Conservation (phyloP, 805 yeast genomes). For the Barnettozyma pratensis region DNA sequence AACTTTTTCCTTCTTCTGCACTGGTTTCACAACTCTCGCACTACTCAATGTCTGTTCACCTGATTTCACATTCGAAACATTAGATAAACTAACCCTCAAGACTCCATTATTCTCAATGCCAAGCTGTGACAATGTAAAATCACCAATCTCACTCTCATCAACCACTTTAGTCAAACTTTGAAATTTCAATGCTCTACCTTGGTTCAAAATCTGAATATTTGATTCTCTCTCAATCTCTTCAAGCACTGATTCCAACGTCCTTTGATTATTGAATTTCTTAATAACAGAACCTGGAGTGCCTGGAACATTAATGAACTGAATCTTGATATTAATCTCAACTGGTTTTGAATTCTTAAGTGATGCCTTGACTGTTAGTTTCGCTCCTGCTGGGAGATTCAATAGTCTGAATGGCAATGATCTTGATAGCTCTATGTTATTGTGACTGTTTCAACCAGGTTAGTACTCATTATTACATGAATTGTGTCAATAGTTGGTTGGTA, state of each 20-base stretch:
- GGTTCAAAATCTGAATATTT: conserved; percentile 15
- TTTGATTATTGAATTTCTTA: conserved; percentile 18
- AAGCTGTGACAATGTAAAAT: conserved; percentile 10
- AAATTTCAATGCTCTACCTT: conserved; percentile 14
- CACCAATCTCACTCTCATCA: conserved; percentile 10
- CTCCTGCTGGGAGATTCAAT: conserved; percentile 39
- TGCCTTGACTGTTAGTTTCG: conserved; percentile 25
- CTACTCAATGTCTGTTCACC: neutral
- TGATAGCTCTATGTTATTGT: conserved; percentile 30
- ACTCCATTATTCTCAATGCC: conserved; percentile 24
- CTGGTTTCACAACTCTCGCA: neutral
- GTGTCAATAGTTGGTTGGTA: neutral
- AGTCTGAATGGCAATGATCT: conserved; percentile 39
- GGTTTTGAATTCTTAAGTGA: conserved; percentile 19
- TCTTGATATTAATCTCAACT: conserved; percentile 25
- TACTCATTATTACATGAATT: neutral
- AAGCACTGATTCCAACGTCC: conserved; percentile 13
- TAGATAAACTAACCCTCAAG: conserved; percentile 17
- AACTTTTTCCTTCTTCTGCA: neutral
- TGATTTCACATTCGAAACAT: conserved; percentile 1
- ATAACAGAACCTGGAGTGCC: conserved; percentile 18
- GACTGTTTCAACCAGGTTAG: conserved; percentile 11
- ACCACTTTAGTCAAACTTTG: conserved; percentile 17
- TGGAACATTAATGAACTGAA: conserved; percentile 26
- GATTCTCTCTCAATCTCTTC: conserved; percentile 15